phyloP scores from a whole-genome alignment of 305 asterid genomes.

The Ajuga reptans region DNA sequence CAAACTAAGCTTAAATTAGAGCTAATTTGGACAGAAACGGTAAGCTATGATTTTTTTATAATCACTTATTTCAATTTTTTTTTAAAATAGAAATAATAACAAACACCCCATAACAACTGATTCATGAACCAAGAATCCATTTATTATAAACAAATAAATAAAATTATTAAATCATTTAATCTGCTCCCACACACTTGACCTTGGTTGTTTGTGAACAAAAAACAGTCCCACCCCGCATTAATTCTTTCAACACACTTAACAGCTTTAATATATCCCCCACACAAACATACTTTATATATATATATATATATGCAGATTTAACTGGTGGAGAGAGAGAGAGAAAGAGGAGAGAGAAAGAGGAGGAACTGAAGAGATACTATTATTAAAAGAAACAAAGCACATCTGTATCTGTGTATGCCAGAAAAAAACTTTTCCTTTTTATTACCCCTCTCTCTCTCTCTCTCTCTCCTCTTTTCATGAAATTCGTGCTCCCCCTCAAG shows the following conservation, averaged over 20 bases:
- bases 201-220: too few species aligned
- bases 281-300: neutral
- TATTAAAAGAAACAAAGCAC: constrained; percentile 32
- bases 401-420: constrained; percentile 43
- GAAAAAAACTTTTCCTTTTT: constrained; percentile 48
- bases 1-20: too few species aligned
- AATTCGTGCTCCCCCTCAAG: constrained; percentile 33
- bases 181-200: too few species aligned
- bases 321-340: neutral
- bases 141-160: too few species aligned
- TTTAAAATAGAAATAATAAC: too few species aligned
- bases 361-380: constrained; percentile 22
- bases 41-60: too few species aligned
- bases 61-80: too few species aligned
- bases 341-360: neutral
- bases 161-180: too few species aligned
- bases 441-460: constrained; percentile 30
- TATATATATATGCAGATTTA: neutral
- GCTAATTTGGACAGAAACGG: too few species aligned
- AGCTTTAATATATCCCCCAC: neutral
- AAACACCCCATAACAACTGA: too few species aligned
- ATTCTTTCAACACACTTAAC: neutral
- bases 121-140: too few species aligned
- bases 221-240: neutral
- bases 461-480: constrained; percentile 30